Evolutionary conservation across 257 asterid species (phyloP).

Genomic region (Cinchona pubescens): DNA sequence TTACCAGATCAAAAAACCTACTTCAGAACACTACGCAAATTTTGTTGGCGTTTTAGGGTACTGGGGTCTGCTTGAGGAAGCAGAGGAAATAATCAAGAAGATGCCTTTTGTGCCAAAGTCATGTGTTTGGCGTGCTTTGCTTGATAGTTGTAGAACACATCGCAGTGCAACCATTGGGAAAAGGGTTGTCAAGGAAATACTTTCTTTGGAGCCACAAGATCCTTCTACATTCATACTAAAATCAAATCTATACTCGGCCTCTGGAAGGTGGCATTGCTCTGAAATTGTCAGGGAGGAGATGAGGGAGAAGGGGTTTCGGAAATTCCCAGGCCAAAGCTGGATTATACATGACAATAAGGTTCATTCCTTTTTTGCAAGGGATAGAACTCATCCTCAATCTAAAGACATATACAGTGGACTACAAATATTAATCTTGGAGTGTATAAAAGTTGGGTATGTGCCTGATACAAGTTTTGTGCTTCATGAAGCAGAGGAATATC

Average conservation of each 20-base stretch:
- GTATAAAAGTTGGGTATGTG: constrained; percentile 64
- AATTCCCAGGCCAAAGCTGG: constrained; percentile 80
- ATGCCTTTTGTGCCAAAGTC: constrained; percentile 65
- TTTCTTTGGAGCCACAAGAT: constrained; percentile 64
- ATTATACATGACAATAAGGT: constrained; percentile 43
- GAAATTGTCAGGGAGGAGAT: constrained; percentile 72
- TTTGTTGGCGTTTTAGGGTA: constrained; percentile 65
- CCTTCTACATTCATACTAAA: constrained; percentile 71
- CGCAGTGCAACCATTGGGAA: constrained; percentile 45
- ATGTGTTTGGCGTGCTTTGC: constrained; percentile 72
- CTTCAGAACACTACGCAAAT: constrained; percentile 59
- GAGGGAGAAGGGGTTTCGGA: constrained; percentile 60
- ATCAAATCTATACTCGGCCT: constrained; percentile 80
- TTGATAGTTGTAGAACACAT: constrained; percentile 64
- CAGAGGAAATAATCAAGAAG: constrained; percentile 47
- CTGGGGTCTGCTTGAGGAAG: constrained; percentile 87
- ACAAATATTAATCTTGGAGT: constrained; percentile 58
- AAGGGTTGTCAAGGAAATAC: constrained; percentile 59
- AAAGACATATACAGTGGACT: constrained; percentile 71
- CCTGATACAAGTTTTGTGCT: constrained; percentile 87
- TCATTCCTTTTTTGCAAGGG: constrained; percentile 71
- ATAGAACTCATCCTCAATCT: constrained; percentile 56
- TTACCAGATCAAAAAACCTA: constrained; percentile 48
- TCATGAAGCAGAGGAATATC: constrained; percentile 91
- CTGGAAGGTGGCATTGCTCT: constrained; percentile 89